These are phyloP conservation scores for Austroboletus novae-zelandiae DNA, from an alignment of 1,284 basidiomycete species.

Conservation along the genomic window DNA sequence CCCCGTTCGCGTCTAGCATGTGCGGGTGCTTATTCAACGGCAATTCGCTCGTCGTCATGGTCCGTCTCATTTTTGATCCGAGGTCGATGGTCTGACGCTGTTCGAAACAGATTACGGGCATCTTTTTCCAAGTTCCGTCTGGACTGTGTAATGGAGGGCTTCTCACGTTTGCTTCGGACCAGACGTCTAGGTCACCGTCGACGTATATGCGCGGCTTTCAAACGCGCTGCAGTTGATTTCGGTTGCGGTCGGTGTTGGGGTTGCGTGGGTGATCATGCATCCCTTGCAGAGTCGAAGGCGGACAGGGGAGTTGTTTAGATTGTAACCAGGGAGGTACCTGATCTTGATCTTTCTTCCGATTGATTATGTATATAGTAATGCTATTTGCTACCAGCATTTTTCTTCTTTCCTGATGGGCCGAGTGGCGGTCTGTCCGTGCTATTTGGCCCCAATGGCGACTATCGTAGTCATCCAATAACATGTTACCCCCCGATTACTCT, in stretches of 20 bases:
- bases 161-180: constrained; percentile 68
- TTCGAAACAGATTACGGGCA: constrained; percentile 65
- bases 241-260: constrained; percentile 65
- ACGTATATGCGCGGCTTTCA: constrained; percentile 68
- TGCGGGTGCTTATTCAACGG: constrained; percentile 81
- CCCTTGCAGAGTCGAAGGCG: constrained; percentile 56
- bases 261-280: constrained; percentile 57
- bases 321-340: constrained; percentile 11
- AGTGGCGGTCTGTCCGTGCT: too few species aligned
- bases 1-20: constrained; percentile 80
- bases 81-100: neutral
- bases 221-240: constrained; percentile 62
- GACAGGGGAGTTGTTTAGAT: constrained; percentile 48
- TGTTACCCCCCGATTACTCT: too few species aligned
- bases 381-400: too few species aligned
- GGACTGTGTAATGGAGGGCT: constrained; percentile 82
- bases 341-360: too few species aligned
- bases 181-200: constrained; percentile 45
- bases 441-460: too few species aligned
- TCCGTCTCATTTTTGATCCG: constrained; percentile 27
- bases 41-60: constrained; percentile 78
- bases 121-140: constrained; percentile 87
- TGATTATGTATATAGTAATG: too few species aligned
- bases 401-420: too few species aligned
- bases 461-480: too few species aligned